Percentiles rank a stretch among this genome's conserved stretches.
phyloP scores from a whole-genome alignment of 495 filamentous ascomycete species.

The Penicillium turbatum region DNA sequence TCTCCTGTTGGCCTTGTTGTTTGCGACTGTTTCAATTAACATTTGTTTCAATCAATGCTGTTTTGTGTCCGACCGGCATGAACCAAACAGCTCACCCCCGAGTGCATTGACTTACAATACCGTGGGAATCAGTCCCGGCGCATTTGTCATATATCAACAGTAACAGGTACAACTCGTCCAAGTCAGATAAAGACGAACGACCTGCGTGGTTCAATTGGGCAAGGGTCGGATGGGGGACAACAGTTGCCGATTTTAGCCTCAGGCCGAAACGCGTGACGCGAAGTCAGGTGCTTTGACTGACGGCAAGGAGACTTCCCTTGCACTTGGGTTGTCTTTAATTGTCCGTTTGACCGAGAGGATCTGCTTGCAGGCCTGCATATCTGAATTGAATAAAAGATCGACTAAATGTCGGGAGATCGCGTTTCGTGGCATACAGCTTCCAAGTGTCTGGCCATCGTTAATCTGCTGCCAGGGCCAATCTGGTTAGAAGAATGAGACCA shows the following conservation, averaged over 20 bases:
- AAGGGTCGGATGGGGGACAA: constrained; percentile 9
- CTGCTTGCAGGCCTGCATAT: too few species aligned
- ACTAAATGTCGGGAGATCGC: background rate
- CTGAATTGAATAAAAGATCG: too few species aligned
- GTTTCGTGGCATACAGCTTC: background rate
- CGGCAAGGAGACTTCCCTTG: background rate
- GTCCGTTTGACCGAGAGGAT: too few species aligned
- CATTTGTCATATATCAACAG: background rate
- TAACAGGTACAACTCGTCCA: background rate
- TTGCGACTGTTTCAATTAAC: background rate
- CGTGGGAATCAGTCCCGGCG: background rate
- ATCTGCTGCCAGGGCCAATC: too few species aligned
- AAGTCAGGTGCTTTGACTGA: constrained; percentile 27
- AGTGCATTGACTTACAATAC: background rate
- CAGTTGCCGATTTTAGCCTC: constrained; percentile 27
- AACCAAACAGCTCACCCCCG: background rate
- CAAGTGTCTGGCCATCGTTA: background rate
- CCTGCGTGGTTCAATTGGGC: constrained; percentile 11
- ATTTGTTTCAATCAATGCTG: constrained; percentile 1
- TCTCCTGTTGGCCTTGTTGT: background rate
- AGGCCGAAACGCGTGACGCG: constrained; percentile 37
- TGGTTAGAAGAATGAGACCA: background rate
- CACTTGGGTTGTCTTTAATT: background rate
- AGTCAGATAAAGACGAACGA: background rate
- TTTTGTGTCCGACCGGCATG: background rate